phyloP scores from a whole-genome alignment of 495 filamentous ascomycete genomes.

The Collariella sp. region DNA sequence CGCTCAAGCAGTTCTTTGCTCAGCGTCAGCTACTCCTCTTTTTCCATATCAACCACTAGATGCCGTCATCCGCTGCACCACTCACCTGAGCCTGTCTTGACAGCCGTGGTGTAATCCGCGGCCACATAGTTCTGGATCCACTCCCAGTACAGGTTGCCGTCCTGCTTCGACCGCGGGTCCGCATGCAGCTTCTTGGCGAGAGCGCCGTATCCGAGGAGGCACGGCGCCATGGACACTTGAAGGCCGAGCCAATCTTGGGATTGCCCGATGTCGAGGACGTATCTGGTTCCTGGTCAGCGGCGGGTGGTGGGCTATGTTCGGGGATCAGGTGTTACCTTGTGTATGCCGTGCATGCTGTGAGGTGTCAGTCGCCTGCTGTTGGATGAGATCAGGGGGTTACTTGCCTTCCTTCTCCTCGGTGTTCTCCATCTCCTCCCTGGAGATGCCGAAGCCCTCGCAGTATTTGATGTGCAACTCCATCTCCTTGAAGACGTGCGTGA shows the following conservation, averaged over 20 bases:
- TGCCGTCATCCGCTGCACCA: conserved; percentile 1
- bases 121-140: conserved; percentile 85
- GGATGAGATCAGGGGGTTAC: conserved; percentile 3
- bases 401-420: conserved; percentile 66
- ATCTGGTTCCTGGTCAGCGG: conserved; percentile 38
- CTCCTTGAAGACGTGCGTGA: conserved; percentile 68
- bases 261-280: conserved; percentile 80
- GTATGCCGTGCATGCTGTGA: conserved; percentile 62
- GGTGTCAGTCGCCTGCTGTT: conserved; percentile 1
- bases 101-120: conserved; percentile 64
- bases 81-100: conserved; percentile 58
- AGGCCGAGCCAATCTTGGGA: conserved; percentile 78
- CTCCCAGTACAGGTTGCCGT: conserved; percentile 74
- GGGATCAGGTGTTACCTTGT: conserved; percentile 36
- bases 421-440: conserved; percentile 60
- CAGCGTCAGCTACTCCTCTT: conserved; percentile 16
- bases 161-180: conserved; percentile 45
- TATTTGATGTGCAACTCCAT: conserved; percentile 73
- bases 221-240: conserved; percentile 75
- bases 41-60: background rate
- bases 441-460: conserved; percentile 71
- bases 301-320: background rate
- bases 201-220: conserved; percentile 75
- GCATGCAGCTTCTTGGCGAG: conserved; percentile 59
- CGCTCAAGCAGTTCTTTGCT: conserved; percentile 58